These are phyloP conservation scores for Clarireedia sp. DNA, from an alignment of 2,329 filamentous ascomycete genomes.

Conservation along the genomic window DNA sequence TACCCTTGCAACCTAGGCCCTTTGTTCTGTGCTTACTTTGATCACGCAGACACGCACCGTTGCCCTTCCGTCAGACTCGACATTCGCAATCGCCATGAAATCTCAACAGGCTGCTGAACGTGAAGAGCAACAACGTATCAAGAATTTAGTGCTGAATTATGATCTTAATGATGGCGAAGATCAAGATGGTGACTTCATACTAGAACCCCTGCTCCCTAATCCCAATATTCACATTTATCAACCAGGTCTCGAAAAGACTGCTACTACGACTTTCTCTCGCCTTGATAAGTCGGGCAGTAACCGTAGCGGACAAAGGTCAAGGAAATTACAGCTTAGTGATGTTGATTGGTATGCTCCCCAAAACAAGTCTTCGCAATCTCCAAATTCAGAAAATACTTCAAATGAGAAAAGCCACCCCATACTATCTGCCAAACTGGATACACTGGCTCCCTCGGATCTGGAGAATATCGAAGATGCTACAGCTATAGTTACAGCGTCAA, in stretches of 20 bases:
- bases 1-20: neutral
- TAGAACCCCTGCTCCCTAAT: constrained; percentile 37
- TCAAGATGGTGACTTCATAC: constrained; percentile 58
- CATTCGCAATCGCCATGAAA: constrained; percentile 92
- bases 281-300: constrained; percentile 31
- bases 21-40: constrained; percentile 11
- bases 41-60: constrained; percentile 70
- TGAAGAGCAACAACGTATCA: constrained; percentile 97
- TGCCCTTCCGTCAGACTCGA: constrained; percentile 82
- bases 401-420: neutral
- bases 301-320: constrained; percentile 66
- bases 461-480: too few species aligned
- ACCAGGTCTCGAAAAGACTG: constrained; percentile 50
- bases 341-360: constrained; percentile 77
- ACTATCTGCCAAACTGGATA: neutral
- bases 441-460: neutral
- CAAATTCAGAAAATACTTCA: constrained; percentile 11
- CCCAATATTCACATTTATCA: constrained; percentile 45
- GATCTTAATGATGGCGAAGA: constrained; percentile 82
- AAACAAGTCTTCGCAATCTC: constrained; percentile 16
- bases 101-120: constrained; percentile 89
- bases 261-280: constrained; percentile 24
- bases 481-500: too few species aligned
- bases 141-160: constrained; percentile 93
- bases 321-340: constrained; percentile 91